Evolutionary conservation across 1,284 basidiomycete species (phyloP), one percentile per base, ranked within the genome.

Genomic region (Microbotryomycetes sp.): DNA sequence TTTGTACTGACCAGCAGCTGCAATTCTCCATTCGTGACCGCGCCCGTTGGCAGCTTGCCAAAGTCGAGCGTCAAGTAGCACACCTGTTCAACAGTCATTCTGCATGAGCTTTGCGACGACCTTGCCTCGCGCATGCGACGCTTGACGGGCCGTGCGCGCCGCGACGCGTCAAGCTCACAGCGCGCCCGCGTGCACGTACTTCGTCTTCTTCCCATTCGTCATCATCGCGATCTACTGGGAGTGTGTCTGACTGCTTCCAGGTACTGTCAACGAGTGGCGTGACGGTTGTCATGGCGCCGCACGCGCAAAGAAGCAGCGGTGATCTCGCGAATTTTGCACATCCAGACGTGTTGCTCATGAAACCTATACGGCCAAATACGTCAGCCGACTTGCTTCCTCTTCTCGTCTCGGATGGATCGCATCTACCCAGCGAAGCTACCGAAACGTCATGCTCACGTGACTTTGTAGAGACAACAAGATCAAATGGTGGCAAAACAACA

Each of bases 61-160:
- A 66, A 64, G 52, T 66, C 65, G 27, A 66, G 57, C 9, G 65
- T 64, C 5, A 66, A 35, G 31, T 66, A 66, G 30, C 54, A 54
- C 21, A 66, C 65, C 65, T 66, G 54, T 5, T 4, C 3, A 24
- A 16, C 35, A 46, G n/a, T 28, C 23, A 53, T 29, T 23, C 2
- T 24, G 45, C 13, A 16, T 13, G 29, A 13, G 29, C 11, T 31
- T 21, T 24, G 13, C 46, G n/a, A 9, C n/a, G 52, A 11, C 24
- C 13, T 21, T 23, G 4, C 11, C 21, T 29, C 23, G 30, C 23
- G 49, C 18, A 18, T 41, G 35, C 11, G 18, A 11, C 18, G 35
- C 18, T 41, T 11, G 35, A 41, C 35, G 18, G 35, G 35, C 11
- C 9, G 35, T 11, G 18, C 35, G 35, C 35, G 35, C 9, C 18